phyloP scores from a whole-genome alignment of 2,329 filamentous ascomycete species.

The Trichophyton benhamiae region DNA sequence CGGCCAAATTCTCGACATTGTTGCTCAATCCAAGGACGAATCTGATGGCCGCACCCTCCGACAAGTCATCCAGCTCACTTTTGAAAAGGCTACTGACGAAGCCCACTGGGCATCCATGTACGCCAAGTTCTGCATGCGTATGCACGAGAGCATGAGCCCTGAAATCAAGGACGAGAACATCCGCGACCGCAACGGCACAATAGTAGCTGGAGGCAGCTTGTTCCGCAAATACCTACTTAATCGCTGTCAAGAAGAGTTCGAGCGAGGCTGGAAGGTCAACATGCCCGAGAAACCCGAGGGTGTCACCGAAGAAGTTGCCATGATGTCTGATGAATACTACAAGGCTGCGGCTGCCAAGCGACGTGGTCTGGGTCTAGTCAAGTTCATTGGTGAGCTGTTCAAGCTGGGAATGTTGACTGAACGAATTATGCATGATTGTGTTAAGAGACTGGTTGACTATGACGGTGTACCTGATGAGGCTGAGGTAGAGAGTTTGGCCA shows the following conservation, averaged over 20 bases:
- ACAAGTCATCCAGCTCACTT: constrained; percentile 96
- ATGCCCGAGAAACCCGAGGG: constrained; percentile 67
- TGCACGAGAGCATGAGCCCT: constrained; percentile 88
- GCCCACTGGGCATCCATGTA: constrained; percentile 99
- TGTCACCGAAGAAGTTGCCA: constrained; percentile 56
- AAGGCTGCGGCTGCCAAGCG: constrained; percentile 85
- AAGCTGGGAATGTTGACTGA: constrained; percentile 98
- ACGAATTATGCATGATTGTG: constrained; percentile 99
- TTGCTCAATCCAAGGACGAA: constrained; percentile 90
- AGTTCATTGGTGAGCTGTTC: constrained; percentile 98
- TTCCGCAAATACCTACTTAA: constrained; percentile 99
- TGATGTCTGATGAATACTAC: constrained; percentile 97
- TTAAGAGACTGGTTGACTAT: constrained; percentile 92
- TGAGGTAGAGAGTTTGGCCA: constrained; percentile 89
- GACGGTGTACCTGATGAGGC: constrained; percentile 86
- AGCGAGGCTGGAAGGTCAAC: constrained; percentile 90
- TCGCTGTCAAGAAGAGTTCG: constrained; percentile 96
- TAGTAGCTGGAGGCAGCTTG: constrained; percentile 81
- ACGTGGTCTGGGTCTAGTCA: constrained; percentile 90
- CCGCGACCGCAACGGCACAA: constrained; percentile 73
- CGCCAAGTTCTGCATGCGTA: constrained; percentile 93
- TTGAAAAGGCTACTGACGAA: constrained; percentile 97
- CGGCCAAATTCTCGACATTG: constrained; percentile 83
- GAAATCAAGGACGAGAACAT: constrained; percentile 95
- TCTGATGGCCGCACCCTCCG: constrained; percentile 84